Percentiles rank a stretch among this genome's conserved stretches.
Conservation (phyloP, 257 asterid species). For the Solanum corneliomulleri region DNA sequence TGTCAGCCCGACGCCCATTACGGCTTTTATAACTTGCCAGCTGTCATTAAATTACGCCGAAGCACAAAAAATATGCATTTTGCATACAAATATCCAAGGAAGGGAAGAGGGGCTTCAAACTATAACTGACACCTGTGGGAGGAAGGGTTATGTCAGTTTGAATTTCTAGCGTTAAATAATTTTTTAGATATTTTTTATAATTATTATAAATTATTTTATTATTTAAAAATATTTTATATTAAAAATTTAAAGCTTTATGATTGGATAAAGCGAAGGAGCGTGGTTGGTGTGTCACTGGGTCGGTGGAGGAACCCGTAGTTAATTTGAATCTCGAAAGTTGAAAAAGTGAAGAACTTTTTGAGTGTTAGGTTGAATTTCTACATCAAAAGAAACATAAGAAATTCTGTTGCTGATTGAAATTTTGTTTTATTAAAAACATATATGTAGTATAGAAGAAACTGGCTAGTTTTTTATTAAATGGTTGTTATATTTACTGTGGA, state of each 20-base stretch:
- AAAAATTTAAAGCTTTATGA: no score
- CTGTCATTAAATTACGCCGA: neutral
- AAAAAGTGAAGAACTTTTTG: neutral
- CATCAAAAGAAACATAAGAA: neutral
- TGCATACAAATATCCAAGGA: neutral
- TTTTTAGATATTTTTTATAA: neutral
- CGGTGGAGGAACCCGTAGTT: no score
- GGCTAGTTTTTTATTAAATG: neutral
- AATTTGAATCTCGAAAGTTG: neutral
- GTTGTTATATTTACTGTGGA: neutral
- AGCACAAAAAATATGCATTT: neutral
- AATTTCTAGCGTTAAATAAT: neutral
- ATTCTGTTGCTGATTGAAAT: neutral
- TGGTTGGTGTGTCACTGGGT: no score
- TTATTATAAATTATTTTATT: no score
- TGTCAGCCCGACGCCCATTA: slow-evolving; percentile 4
- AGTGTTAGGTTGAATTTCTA: neutral
- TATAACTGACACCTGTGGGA: neutral
- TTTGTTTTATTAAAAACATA: no score
- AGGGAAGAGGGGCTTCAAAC: neutral
- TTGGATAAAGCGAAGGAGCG: no score
- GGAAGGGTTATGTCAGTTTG: neutral
- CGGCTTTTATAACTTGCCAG: neutral
- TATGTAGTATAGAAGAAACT: neutral
- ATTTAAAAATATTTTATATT: no score